These are phyloP conservation scores for Sclerotinia borealis DNA, from an alignment of 2,329 filamentous ascomycete genomes.

Conservation along the genomic window DNA sequence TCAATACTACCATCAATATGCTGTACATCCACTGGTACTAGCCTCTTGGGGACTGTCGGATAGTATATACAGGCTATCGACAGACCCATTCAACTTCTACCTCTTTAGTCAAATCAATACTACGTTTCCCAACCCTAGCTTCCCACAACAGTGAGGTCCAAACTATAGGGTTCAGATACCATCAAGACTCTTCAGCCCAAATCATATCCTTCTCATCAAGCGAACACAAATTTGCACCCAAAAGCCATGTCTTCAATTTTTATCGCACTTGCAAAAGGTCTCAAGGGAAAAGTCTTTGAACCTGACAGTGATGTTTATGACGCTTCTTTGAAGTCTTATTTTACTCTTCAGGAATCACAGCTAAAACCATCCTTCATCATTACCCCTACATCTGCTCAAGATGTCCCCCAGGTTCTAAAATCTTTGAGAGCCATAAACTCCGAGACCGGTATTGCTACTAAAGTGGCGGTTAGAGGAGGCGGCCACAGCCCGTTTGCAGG, in stretches of 20 bases:
- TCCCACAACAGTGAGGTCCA: constrained; percentile 10
- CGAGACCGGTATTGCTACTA: background rate
- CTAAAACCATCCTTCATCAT: constrained; percentile 21
- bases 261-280: background rate
- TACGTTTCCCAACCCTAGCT: constrained; percentile 18
- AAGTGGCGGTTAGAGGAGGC: constrained; percentile 24
- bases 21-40: too few species aligned
- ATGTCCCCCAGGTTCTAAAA: constrained; percentile 19
- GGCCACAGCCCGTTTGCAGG: constrained; percentile 33
- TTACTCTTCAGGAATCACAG: constrained; percentile 16
- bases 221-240: background rate
- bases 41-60: too few species aligned
- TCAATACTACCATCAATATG: too few species aligned
- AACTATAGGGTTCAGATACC: background rate
- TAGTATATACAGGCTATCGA: too few species aligned
- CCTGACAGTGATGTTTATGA: background rate
- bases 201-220: background rate
- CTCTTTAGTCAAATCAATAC: too few species aligned
- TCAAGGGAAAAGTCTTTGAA: background rate
- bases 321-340: background rate
- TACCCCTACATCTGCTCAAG: constrained; percentile 16
- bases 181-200: background rate
- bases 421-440: constrained; percentile 14
- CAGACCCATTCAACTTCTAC: too few species aligned
- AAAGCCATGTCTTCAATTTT: background rate